Conservation (phyloP, 2,329 filamentous ascomycete species). For the Penicillium sp. region DNA sequence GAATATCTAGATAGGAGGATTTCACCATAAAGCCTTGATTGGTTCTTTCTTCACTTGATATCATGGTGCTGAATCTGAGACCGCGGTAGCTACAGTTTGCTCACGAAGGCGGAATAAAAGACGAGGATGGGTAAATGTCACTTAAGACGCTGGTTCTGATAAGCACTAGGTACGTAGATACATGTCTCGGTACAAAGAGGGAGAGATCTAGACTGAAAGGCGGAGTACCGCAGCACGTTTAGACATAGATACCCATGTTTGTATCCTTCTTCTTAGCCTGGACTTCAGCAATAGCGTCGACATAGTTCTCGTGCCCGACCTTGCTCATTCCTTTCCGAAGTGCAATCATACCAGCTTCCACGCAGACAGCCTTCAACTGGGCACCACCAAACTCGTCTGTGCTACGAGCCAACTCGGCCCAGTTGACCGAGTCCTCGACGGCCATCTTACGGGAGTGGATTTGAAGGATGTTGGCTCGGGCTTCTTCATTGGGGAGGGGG, state of each 20-base stretch:
- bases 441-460: conserved; percentile 99
- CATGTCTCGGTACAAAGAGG: conserved; percentile 8
- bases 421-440: conserved; percentile 90
- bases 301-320: conserved; percentile 97
- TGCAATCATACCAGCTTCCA: conserved; percentile 99
- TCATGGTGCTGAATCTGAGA: background rate
- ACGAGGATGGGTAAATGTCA: background rate
- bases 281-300: conserved; percentile 96
- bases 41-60: too few relatives aligned
- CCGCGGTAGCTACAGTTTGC: background rate
- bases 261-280: conserved; percentile 87
- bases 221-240: conserved; percentile 15
- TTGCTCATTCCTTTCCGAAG: conserved; percentile 92
- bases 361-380: conserved; percentile 97
- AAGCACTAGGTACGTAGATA: conserved; percentile 17
- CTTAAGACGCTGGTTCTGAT: conserved; percentile 11
- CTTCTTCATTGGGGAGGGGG: conserved; percentile 96
- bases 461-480: conserved; percentile 92
- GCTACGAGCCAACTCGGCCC: conserved; percentile 91
- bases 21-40: too few relatives aligned
- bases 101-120: background rate
- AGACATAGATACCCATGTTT: conserved; percentile 52
- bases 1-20: background rate
- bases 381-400: conserved; percentile 98
- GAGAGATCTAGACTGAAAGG: conserved; percentile 3